Percentiles rank a stretch among this genome's conserved stretches.
phyloP scores from a whole-genome alignment of 805 yeast species.

The Hanseniaspora clermontiae region DNA sequence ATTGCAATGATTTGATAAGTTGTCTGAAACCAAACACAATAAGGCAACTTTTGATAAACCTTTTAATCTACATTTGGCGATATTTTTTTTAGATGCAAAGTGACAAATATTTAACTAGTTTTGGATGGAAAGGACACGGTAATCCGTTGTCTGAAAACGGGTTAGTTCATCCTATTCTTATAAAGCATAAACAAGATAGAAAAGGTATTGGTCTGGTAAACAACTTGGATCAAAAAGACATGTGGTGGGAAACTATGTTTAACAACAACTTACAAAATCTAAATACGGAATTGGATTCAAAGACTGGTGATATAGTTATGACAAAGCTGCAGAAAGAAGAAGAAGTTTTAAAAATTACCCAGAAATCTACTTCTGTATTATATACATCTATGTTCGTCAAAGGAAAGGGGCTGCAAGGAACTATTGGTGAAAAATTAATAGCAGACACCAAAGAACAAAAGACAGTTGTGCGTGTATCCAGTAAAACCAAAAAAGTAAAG shows the following conservation, averaged over 20 bases:
- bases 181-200: slow-evolving; percentile 78
- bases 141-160: slow-evolving; percentile 74
- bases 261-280: slow-evolving; percentile 81
- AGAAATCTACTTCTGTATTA: slow-evolving; percentile 53
- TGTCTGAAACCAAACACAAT: too few relatives aligned
- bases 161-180: slow-evolving; percentile 69
- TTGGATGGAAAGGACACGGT: slow-evolving; percentile 81
- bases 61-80: background rate
- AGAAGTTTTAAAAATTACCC: slow-evolving; percentile 35
- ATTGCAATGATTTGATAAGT: too few relatives aligned
- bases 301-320: slow-evolving; percentile 30
- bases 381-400: slow-evolving; percentile 67
- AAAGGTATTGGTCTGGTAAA: slow-evolving; percentile 78
- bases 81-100: slow-evolving; percentile 43
- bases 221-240: slow-evolving; percentile 56
- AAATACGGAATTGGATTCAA: slow-evolving; percentile 36
- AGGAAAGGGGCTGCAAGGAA: slow-evolving; percentile 77
- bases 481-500: slow-evolving; percentile 5
- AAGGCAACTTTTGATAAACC: too few relatives aligned
- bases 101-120: slow-evolving; percentile 53
- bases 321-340: slow-evolving; percentile 39
- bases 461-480: slow-evolving; percentile 11
- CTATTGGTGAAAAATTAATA: slow-evolving; percentile 33
- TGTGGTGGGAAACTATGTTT: slow-evolving; percentile 95
- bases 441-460: slow-evolving; percentile 10